Base-by-base conservation (phyloP, 257 asterid species). In the Nyctanthes arbortristis region DNA sequence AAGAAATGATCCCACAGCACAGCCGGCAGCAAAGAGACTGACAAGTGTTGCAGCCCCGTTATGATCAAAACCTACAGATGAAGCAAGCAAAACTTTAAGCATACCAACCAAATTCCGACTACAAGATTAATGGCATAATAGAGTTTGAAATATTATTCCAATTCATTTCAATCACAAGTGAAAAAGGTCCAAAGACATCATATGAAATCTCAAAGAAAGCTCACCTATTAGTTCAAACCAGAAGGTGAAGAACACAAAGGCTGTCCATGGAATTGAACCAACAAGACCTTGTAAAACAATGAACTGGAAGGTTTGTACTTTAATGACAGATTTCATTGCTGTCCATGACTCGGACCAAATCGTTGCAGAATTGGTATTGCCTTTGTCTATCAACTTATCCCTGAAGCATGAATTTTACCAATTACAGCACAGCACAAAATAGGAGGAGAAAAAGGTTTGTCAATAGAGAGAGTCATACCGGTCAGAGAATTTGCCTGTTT, bases 221-320 rank as follows among this genome's bases (percentile, higher is more conserved):
- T 47, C 65, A 93, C 98, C 98, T 2, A 93, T 93, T 54, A 93
- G 81, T 78, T 93, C 97, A 47, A 93, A 88, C 98, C 98, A 93
- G 37, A 88, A 65, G 30, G 97, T 93, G 74, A 93, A 80, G 88
- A 93, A 93, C 52, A 93, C 98, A 27, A 88, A 75, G 45, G 98
- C 97, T 4, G 97, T 91, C 97, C 98, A 91, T 52, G 98, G 97
- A 65, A 93, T 73, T 5, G 96, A 88, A 45, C 98, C 98, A 61
- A 91, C 96, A 10, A 93, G 82, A 70, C 98, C 98, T 74, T 93
- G 98, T 81, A 93, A 70, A 63, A 93, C 98, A 30, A 93, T 93
- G 86, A 85, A 84, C 84, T 83, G 98, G 81, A 91, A 93, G 11
- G 98, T 91, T 65, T 78, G 96, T 37, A 93, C 87, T 73, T 80